These are phyloP conservation scores for Plantago coronopus DNA, from an alignment of 305 asterid species.

Conservation along the genomic window DNA sequence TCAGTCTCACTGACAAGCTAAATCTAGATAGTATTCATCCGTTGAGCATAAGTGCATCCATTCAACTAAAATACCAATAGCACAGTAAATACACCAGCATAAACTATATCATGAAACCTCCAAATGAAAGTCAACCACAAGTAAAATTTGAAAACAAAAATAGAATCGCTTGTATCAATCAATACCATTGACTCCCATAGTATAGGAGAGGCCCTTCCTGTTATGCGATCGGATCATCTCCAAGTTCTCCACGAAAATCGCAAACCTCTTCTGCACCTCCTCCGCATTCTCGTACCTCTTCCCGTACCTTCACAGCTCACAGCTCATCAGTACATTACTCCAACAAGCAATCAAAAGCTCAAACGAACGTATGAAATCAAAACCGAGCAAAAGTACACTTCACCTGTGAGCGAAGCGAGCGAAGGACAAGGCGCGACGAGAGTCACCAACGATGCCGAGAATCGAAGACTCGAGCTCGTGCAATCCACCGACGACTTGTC, in stretches of 20 bases:
- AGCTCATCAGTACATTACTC: slow-evolving; percentile 1
- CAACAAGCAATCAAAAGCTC: neutral
- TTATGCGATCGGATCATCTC: slow-evolving; percentile 77
- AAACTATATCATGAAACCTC: no score
- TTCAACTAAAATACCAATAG: no score
- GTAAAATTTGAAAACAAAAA: no score
- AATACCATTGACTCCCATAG: slow-evolving; percentile 73
- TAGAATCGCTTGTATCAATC: neutral
- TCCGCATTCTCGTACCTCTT: slow-evolving; percentile 64
- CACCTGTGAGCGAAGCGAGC: slow-evolving; percentile 83
- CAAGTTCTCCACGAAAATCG: slow-evolving; percentile 58
- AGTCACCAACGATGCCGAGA: slow-evolving; percentile 50
- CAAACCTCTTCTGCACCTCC: slow-evolving; percentile 69
- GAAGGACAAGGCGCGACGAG: slow-evolving; percentile 67
- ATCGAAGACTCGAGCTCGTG: slow-evolving; percentile 56
- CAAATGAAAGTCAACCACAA: neutral
- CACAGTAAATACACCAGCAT: no score
- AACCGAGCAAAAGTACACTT: neutral
- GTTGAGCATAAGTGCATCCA: no score
- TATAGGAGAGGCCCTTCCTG: slow-evolving; percentile 68
- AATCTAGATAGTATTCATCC: no score
- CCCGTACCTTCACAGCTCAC: slow-evolving; percentile 47
- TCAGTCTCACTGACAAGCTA: no score
- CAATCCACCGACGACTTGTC: slow-evolving; percentile 69
- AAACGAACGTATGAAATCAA: neutral